These are phyloP conservation scores for Ammopiptanthus mongolicus DNA, from an alignment of 306 rosid genomes.

Conservation along the genomic window DNA sequence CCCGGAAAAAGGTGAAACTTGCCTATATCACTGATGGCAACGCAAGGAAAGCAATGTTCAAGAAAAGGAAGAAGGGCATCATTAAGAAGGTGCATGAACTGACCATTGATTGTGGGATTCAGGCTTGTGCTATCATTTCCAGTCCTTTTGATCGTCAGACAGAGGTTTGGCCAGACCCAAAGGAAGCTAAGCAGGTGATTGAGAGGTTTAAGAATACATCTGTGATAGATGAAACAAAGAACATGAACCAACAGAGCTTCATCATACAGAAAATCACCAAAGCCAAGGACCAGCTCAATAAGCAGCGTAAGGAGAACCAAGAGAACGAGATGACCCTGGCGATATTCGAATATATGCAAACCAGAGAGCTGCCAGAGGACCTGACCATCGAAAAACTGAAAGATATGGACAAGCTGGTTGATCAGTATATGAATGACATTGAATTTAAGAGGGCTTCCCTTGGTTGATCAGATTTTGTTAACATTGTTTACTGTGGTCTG, in stretches of 20 bases:
- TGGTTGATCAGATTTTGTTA: neutral
- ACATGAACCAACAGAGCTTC: conserved; percentile 29
- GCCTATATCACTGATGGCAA: conserved; percentile 28
- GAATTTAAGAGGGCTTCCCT: neutral
- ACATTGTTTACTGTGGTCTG: neutral
- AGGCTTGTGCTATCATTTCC: conserved; percentile 50
- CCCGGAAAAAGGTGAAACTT: conserved; percentile 43
- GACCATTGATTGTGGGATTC: conserved; percentile 40
- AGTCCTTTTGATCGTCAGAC: conserved; percentile 40
- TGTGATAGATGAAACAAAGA: conserved; percentile 11
- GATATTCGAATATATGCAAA: conserved; percentile 24
- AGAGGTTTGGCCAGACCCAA: conserved; percentile 45
- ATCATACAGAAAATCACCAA: conserved; percentile 15
- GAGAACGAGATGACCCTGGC: conserved; percentile 16
- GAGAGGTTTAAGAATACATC: neutral
- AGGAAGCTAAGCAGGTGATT: neutral
- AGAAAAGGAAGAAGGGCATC: conserved; percentile 54
- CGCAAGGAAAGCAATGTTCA: conserved; percentile 41
- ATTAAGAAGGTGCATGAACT: conserved; percentile 42
- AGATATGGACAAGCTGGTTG: conserved; percentile 25
- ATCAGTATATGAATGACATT: conserved; percentile 22
- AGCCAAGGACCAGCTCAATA: conserved; percentile 7
- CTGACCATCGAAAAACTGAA: conserved; percentile 22
- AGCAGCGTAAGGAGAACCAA: neutral
- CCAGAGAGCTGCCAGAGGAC: neutral